phyloP scores from a whole-genome alignment of 305 asterid species.

The Striga hermonthica region DNA sequence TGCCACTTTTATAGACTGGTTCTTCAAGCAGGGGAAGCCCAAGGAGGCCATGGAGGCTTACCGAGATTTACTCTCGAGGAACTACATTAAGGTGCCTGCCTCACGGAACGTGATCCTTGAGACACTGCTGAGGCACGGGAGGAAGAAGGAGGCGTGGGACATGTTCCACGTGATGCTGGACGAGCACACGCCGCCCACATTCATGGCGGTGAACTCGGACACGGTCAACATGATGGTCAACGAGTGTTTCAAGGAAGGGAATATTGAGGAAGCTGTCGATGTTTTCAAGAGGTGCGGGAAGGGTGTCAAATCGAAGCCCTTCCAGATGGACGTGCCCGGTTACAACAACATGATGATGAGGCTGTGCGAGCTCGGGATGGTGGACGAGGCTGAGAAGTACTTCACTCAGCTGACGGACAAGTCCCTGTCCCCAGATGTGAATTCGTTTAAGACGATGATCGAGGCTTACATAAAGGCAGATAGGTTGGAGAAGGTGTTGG shows the following conservation, averaged over 20 bases:
- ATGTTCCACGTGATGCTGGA: constrained; percentile 83
- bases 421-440: constrained; percentile 73
- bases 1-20: constrained; percentile 93
- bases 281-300: constrained; percentile 76
- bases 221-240: constrained; percentile 73
- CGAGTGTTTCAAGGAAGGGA: constrained; percentile 72
- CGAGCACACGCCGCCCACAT: constrained; percentile 86
- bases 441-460: constrained; percentile 64
- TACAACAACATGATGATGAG: constrained; percentile 72
- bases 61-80: constrained; percentile 58
- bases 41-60: constrained; percentile 92
- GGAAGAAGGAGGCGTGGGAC: constrained; percentile 71
- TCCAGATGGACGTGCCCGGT: constrained; percentile 85
- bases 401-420: constrained; percentile 52
- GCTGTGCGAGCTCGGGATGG: constrained; percentile 71
- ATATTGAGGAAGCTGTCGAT: constrained; percentile 64
- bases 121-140: constrained; percentile 71
- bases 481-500: constrained; percentile 52
- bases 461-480: constrained; percentile 65
- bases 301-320: constrained; percentile 73
- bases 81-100: constrained; percentile 74
- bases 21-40: constrained; percentile 66
- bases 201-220: constrained; percentile 87
- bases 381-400: constrained; percentile 71
- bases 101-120: constrained; percentile 74